These are phyloP conservation scores for Diplodia mutila DNA, from an alignment of 2,329 filamentous ascomycete genomes.

Conservation along the genomic window DNA sequence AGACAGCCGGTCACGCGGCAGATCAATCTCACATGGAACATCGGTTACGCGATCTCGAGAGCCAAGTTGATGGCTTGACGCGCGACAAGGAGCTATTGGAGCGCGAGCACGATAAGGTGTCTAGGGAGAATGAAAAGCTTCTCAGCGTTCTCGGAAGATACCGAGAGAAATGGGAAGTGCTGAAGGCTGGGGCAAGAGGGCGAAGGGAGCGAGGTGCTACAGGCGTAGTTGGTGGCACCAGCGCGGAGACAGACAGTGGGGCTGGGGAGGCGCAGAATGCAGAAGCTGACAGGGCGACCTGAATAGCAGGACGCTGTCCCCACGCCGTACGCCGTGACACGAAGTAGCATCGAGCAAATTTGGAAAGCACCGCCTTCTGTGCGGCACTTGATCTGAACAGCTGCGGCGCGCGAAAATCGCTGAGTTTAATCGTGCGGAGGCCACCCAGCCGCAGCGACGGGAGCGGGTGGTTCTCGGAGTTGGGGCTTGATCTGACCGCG, in stretches of 20 bases:
- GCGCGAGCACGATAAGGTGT: constrained; percentile 65
- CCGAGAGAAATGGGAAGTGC: constrained; percentile 67
- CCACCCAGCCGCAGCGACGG: background rate
- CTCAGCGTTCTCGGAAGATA: constrained; percentile 60
- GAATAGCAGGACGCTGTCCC: background rate
- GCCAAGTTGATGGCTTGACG: constrained; percentile 61
- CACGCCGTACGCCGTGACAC: background rate
- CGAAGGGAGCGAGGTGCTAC: constrained; percentile 29
- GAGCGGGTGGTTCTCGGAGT: constrained; percentile 10
- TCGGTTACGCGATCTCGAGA: constrained; percentile 61
- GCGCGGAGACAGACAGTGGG: constrained; percentile 15
- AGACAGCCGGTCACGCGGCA: constrained; percentile 11
- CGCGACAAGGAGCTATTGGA: constrained; percentile 66
- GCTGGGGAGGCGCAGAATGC: constrained; percentile 9
- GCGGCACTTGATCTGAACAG: background rate
- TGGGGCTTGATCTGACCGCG: background rate
- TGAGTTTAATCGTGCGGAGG: background rate
- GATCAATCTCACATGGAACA: constrained; percentile 24
- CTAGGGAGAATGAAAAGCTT: constrained; percentile 64
- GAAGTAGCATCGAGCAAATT: background rate
- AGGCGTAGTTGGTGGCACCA: constrained; percentile 7
- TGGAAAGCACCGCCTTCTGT: background rate
- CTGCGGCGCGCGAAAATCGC: too few species aligned
- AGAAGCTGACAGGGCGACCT: constrained; percentile 15
- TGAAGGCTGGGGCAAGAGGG: constrained; percentile 64